Base-by-base conservation (phyloP, 1,284 basidiomycete species). In the Ganoderma sinense region DNA sequence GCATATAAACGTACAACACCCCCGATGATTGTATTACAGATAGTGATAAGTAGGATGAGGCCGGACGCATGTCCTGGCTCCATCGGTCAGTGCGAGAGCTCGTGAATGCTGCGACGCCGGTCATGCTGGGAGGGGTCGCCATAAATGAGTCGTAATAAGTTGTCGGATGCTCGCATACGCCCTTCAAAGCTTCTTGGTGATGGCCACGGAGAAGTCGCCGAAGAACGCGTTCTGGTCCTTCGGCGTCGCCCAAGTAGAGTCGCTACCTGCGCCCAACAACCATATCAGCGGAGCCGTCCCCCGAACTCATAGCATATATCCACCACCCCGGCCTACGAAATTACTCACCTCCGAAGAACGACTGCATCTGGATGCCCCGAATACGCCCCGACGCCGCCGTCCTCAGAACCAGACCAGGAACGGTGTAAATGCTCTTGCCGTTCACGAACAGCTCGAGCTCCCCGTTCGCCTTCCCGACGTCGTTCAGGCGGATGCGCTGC, bases 321-420 rank as follows among this genome's bases (percentile, higher is more conserved):
- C 26, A 56, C n/a, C 43, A 33, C 43, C 8, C 20, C 29, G 29
- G 16, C 1, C 10, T 10, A 2, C 23, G 7, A 56, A 26, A 8
- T 2, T 73, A 78, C 84, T 55, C 74, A 86, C 88, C 87, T 64
- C 88, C 89, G 71, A 91, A 91, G 86, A 91, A 91, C 33, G 89
- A 88, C 81, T 91, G 90, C 80, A 89, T 86, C 82, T 88, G 87
- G 71, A 91, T 85, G 51, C 90, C 90, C 56, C 87, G 84, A 69
- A 91, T 84, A 70, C 82, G 83, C 64, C 86, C 86, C 0, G 79
- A 77, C 36, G 74, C 78, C 68, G 81, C 81, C 68, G 84, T 82
- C 64, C 86, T 78, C 31, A 91, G 80, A 68, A 86, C 82, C 56
- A 92, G 80, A 59, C 86, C 86, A 16, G 72, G 75, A 56, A 89